These are phyloP conservation scores for Cladosporium sp. DNA, from an alignment of 2,329 filamentous ascomycete genomes.

Conservation along the genomic window DNA sequence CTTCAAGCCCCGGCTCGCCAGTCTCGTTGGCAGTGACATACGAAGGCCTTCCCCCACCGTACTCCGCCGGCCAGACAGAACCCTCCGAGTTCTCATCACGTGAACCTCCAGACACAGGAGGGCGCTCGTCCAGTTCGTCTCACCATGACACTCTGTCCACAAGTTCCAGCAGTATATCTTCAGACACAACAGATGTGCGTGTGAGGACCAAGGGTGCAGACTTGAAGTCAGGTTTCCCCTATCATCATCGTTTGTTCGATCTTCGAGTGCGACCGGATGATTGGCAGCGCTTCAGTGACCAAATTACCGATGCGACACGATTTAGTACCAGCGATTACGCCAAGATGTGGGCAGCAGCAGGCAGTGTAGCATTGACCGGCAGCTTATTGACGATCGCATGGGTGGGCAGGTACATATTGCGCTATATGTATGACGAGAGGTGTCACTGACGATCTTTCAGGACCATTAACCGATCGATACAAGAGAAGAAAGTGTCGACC, in stretches of 20 bases:
- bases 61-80: background rate
- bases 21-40: background rate
- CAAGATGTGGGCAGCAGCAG: conserved; percentile 26
- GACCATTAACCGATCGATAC: conserved; percentile 24
- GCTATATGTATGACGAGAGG: background rate
- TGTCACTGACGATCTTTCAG: background rate
- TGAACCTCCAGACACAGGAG: background rate
- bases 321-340: conserved; percentile 25
- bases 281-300: conserved; percentile 29
- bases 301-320: conserved; percentile 25
- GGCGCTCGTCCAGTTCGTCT: background rate
- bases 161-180: background rate
- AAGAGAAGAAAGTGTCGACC: conserved; percentile 27
- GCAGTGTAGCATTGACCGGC: conserved; percentile 20
- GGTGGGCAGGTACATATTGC: conserved; percentile 14
- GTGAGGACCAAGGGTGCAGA: conserved; percentile 26
- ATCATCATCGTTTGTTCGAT: conserved; percentile 29
- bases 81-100: background rate
- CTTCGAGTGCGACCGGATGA: conserved; percentile 27
- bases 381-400: conserved; percentile 20
- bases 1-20: background rate
- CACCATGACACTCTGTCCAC: background rate
- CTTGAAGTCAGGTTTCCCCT: conserved; percentile 28
- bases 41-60: background rate
- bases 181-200: conserved; percentile 18